Conservation (phyloP, 768 basidiomycete species). For the Pulveroboletus sp. region DNA sequence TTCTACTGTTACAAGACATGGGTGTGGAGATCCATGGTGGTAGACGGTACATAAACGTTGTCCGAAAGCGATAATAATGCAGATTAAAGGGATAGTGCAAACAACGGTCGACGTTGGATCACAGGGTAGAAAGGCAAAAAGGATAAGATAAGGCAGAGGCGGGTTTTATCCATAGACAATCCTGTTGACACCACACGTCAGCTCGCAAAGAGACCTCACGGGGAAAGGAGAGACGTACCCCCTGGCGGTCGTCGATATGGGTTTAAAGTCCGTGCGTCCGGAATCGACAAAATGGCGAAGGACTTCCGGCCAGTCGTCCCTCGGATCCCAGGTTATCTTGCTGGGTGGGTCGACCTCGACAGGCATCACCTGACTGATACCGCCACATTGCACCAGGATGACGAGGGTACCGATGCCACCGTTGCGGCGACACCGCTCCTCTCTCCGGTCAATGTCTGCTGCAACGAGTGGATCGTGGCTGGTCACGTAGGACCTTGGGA, state of each 20-base stretch:
- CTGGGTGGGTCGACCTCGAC: slow-evolving; percentile 78
- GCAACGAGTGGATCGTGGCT: slow-evolving; percentile 64
- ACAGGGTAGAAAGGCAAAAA: slow-evolving; percentile 10
- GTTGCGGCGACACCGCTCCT: slow-evolving; percentile 68
- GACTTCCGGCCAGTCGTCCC: slow-evolving; percentile 69
- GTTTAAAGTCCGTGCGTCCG: slow-evolving; percentile 74
- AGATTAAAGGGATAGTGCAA: slow-evolving; percentile 14
- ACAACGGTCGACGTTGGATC: slow-evolving; percentile 30
- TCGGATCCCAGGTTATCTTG: slow-evolving; percentile 70
- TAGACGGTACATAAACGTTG: slow-evolving; percentile 24
- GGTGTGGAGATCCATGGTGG: slow-evolving; percentile 24
- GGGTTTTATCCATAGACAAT: slow-evolving; percentile 40
- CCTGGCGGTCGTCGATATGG: slow-evolving; percentile 71
- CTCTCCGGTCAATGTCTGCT: slow-evolving; percentile 72
- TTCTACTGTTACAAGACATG: slow-evolving; percentile 25
- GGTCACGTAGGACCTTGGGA: slow-evolving; percentile 65
- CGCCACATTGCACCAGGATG: slow-evolving; percentile 71
- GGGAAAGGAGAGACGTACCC: slow-evolving; percentile 48
- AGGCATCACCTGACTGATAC: slow-evolving; percentile 78
- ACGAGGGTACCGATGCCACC: slow-evolving; percentile 76
- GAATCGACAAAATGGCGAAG: slow-evolving; percentile 67
- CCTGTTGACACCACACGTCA: slow-evolving; percentile 22
- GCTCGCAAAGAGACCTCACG: background rate
- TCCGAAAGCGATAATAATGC: slow-evolving; percentile 24
- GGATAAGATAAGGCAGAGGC: background rate